Evolutionary conservation across 164 flowering plant genomes (phyloP).

Genomic region (Magnolia officinalis): DNA sequence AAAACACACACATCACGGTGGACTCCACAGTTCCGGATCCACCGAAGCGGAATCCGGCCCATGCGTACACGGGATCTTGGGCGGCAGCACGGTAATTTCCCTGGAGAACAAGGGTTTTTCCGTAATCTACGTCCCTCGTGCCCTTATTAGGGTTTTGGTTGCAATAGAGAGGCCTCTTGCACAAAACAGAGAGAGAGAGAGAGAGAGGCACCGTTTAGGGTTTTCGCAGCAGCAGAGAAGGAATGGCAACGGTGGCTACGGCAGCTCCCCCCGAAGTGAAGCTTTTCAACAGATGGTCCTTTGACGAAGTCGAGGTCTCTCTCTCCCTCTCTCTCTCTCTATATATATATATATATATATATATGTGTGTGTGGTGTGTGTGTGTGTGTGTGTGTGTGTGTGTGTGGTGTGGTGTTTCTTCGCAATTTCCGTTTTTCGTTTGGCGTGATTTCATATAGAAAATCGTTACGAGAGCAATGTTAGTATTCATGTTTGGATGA

Average conservation of each 20-base stretch:
- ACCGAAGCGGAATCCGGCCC: no score
- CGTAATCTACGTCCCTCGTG: no score
- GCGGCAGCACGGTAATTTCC: no score
- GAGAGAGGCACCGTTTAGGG: neutral
- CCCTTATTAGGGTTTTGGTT: no score
- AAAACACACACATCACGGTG: no score
- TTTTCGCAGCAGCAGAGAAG: neutral
- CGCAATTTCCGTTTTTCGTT: neutral
- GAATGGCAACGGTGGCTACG: constrained; percentile 10
- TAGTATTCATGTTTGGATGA: neutral
- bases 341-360: no score
- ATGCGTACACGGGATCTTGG: no score
- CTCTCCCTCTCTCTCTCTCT: neutral
- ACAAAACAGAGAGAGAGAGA: no score
- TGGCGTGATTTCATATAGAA: neutral
- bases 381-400: neutral
- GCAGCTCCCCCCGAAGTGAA: constrained; percentile 25
- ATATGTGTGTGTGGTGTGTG: no score
- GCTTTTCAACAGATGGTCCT: constrained; percentile 35
- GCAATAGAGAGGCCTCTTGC: no score
- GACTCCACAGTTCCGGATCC: no score
- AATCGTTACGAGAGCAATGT: neutral
- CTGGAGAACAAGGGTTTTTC: no score
- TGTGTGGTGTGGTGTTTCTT: neutral
- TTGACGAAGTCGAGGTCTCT: constrained; percentile 26